Percentiles rank a stretch among this genome's conserved stretches.
These are phyloP conservation scores for Xylaria sp. DNA, from an alignment of 2,329 filamentous ascomycete species.

Conservation along the genomic window DNA sequence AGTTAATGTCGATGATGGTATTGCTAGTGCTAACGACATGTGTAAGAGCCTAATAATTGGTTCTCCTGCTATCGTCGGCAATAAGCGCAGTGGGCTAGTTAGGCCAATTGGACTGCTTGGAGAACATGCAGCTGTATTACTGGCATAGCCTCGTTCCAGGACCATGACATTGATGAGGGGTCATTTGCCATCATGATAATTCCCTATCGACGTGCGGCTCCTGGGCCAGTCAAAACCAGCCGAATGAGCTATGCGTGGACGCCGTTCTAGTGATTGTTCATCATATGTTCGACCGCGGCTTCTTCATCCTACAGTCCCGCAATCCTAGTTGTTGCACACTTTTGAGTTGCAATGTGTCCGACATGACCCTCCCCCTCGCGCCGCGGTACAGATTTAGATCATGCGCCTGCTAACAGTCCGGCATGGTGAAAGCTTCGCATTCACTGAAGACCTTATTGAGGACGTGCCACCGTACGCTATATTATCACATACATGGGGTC, in stretches of 20 bases:
- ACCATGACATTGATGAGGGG: no score
- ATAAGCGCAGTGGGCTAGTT: neutral
- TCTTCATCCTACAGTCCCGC: neutral
- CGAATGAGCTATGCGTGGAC: neutral
- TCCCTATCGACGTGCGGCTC: no score
- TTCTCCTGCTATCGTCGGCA: neutral
- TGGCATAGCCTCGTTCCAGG: no score
- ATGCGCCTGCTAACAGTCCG: neutral
- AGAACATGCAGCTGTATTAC: neutral
- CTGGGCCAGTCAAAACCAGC: neutral
- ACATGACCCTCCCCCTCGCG: neutral
- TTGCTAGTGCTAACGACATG: no score
- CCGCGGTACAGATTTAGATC: neutral
- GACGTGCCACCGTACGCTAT: neutral
- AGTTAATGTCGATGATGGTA: no score
- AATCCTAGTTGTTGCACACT: neutral
- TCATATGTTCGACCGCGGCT: neutral
- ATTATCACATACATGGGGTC: neutral
- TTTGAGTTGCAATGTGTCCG: neutral
- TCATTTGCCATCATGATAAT: neutral
- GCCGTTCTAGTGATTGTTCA: neutral
- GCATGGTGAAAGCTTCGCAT: neutral
- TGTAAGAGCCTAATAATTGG: no score
- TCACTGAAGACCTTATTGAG: neutral
- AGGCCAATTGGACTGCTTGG: neutral